Evolutionary conservation across 257 asterid species (phyloP).

Genomic region (Jacaranda copaia): DNA sequence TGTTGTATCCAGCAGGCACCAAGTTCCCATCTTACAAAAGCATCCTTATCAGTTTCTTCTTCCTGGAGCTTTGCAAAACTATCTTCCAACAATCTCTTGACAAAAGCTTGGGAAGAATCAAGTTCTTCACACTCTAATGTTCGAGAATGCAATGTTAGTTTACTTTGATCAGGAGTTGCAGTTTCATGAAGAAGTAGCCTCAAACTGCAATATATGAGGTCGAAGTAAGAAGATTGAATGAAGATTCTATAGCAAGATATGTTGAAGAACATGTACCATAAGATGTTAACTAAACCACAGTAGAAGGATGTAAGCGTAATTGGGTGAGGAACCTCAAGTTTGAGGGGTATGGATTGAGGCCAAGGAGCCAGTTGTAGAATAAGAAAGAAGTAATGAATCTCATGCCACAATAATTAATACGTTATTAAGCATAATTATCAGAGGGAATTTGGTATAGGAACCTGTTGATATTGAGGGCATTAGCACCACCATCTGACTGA

Average conservation of each 20-base stretch:
- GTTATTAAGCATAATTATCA: neutral
- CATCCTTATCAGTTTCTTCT: constrained; percentile 66
- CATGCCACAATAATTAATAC: too few species aligned
- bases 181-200: constrained; percentile 84
- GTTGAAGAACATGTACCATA: constrained; percentile 19
- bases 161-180: constrained; percentile 57
- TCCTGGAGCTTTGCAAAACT: constrained; percentile 83
- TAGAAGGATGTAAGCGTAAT: neutral
- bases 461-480: constrained; percentile 97
- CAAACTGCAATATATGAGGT: constrained; percentile 65
- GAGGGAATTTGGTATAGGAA: constrained; percentile 33
- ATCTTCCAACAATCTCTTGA: constrained; percentile 75
- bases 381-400: too few species aligned
- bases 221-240: constrained; percentile 35
- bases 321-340: too few species aligned
- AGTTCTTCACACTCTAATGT: constrained; percentile 59
- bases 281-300: constrained; percentile 12
- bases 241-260: constrained; percentile 28
- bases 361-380: too few species aligned
- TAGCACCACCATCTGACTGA: constrained; percentile 98
- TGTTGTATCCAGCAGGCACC: constrained; percentile 99
- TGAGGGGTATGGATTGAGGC: too few species aligned
- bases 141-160: constrained; percentile 49
- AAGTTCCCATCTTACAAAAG: constrained; percentile 95
- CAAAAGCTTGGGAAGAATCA: constrained; percentile 65